Base-by-base conservation (phyloP, 2,329 filamentous ascomycete species). In the Purpureocillium takamizusanense region DNA sequence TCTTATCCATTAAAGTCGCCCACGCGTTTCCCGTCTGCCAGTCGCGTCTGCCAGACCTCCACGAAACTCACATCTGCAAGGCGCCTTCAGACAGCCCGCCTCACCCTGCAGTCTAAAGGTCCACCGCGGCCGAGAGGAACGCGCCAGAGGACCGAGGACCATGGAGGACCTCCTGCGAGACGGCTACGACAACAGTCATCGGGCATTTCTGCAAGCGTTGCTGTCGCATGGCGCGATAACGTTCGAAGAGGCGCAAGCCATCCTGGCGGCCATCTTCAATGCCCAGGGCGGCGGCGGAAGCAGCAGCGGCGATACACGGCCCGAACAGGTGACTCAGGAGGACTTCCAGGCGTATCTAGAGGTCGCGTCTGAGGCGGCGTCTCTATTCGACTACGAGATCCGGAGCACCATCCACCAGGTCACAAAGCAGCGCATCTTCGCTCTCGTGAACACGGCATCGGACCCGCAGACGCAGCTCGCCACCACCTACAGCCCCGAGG, bases 171-270 rank as follows among this genome's bases (percentile, higher is more conserved):
- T 57, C 14, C 35, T 62, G 10, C 53, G 52, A 3, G 45, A 46
- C 1, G 57, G 61, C 16, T 76, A 74, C 52, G 55, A 59, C 40
- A 69, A 94, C 55, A 72, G 72, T 44, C 85, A 95, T 57, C 82
- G 87, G 41, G 89, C 90, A 8, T 95, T 98, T 54, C 70, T 97
- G 1, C 92, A 98, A 62, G 85, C 86, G 35, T 80, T 98, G 48
- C 72, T 95, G 59, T 78, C 85, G 3, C 79, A 81, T 36, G 83
- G 85, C 16, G 78, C 79, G 33, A 70, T 97, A 59, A 94, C 86
- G 1, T 77, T 84, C 45, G 69, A 78, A 38, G 78, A 94, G 51
- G 80, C 81, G 11, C 78, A 78, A 51, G 75, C 78, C 1, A 67
- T 95, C 17, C 69, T 97, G 12, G 86, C 89, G 3, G 75, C 73